Base-by-base conservation (phyloP, 345 rosid genomes). In the Eucalyptus cloeziana region DNA sequence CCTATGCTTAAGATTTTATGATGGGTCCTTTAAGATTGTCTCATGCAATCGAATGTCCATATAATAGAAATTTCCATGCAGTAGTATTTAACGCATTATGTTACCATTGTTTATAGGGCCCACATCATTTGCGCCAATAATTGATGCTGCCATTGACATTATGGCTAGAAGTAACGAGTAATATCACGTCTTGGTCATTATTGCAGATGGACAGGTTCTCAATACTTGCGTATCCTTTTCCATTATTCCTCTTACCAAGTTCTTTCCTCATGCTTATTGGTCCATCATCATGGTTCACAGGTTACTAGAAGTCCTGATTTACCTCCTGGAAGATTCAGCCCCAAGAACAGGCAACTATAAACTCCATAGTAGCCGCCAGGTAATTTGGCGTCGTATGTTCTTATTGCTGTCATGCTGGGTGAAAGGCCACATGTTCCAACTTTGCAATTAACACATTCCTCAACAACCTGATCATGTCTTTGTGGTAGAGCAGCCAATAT, bases 121-220 rank as follows among this genome's bases (percentile, higher is more conserved):
- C 49, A 47, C 4, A 47, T 47, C 49, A 47, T 47, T 47, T 11
- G 49, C 49, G 49, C 98, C 99, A 7, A 93, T 96, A 58, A 93
- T 97, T 88, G 94, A 96, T 92, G 98, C 96, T 5, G 99, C 99
- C 80, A 89, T 95, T 49, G 95, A 96, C 92, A 96, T 97, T 88
- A 98, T 97, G 88, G 95, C 96, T 90, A 89, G 89, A 89, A 95
- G 93, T 92, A 93, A 91, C 86, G 94, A 95, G 85, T 99, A 94
- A 87, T 97, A 96, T 91, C 99, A 96, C 85, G 97, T 96, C 45
- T 97, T 97, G 49, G 99, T 97, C 89, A 94, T 97, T 85, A 91
- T 97, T 86, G 99, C 99, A 50, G 99, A 97, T 90, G 99, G 99
- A 58, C 99, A 96, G 97, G 97, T 94, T 37, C n/a, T 22, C 54